A percentile compares a stretch with the other conserved stretches of the same genome.
Conservation (phyloP, 345 rosid species). For the Syzygium grande region DNA sequence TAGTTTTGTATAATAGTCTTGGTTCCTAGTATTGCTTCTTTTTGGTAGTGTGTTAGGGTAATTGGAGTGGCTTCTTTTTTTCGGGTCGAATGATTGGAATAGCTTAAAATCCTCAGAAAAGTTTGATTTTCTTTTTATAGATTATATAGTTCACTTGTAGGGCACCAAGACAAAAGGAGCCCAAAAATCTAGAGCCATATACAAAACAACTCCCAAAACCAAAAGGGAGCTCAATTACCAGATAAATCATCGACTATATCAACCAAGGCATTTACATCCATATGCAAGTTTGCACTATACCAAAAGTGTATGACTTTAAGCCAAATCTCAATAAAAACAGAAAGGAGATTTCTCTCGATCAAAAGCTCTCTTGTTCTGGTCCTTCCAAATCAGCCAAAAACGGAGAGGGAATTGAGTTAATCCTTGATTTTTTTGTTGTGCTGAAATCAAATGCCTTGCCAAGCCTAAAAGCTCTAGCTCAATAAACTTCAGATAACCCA, state of each 20-base stretch:
- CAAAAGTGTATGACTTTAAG: neutral
- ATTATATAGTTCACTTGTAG: neutral
- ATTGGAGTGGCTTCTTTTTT: too few relatives aligned
- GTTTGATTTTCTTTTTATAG: neutral
- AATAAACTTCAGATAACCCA: neutral
- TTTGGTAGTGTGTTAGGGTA: neutral
- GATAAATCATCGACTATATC: neutral
- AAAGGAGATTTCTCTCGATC: too few relatives aligned
- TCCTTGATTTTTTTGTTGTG: neutral
- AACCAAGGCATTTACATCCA: neutral
- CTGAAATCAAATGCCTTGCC: neutral
- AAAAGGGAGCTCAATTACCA: too few relatives aligned
- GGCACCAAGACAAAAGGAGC: neutral
- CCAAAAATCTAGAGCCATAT: too few relatives aligned
- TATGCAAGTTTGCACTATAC: neutral
- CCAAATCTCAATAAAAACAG: neutral
- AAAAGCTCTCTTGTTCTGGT: neutral
- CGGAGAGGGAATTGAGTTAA: neutral
- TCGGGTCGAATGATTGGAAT: too few relatives aligned
- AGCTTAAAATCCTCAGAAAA: neutral
- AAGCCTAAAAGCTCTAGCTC: neutral
- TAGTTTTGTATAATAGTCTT: neutral
- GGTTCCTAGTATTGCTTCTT: neutral
- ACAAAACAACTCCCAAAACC: too few relatives aligned
- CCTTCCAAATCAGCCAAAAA: neutral